Evolutionary conservation across 805 yeast species (phyloP), one percentile per base, ranked within the genome.

Genomic region (Cyberlindnera misumaiensis): DNA sequence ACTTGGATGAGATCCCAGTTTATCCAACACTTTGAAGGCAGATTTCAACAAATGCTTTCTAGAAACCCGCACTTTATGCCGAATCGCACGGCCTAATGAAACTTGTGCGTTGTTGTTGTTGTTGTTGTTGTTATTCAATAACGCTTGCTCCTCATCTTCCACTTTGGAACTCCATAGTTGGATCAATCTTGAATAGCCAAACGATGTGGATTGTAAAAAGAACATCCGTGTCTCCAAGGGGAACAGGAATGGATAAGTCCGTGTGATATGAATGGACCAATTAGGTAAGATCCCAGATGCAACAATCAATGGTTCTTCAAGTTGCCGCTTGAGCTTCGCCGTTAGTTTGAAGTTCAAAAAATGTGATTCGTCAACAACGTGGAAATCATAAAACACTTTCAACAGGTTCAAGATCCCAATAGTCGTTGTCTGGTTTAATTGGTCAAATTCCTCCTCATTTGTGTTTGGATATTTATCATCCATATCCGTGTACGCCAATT

Each of bases 231-330:
- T 76, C 36, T 81, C 93, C 32, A 90, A 63, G 0, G 97, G 96
- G 53, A 86, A 86, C 32, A 90, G 53, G 49, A 90, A 90, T 11
- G 95, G 86, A 50, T 72, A 87, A 14, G 75, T 70, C 38, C 80
- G 70, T 0, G 95, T 78, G n/a, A 87, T 62, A 42, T 74, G 72
- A 27, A 83, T 72, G 15, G 82, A 72, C 97, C 97, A 90, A 7
- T 73, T 74, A 0, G 97, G 97, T 30, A 90, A 56, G 2, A 84
- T 73, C 0, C 90, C 93, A 55, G 95, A 78, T 0, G 94, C 90
- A 20, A 90, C 90, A 13, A 88, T 70, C 38, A 89, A 63, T 0
- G 95, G 93, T 46, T 90, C 97, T 49, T 89, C 96, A 31, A 90
- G 60, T 59, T 89, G 97, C 35, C 94, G 67, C 40, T 83, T 82